Percentiles rank a stretch among this genome's conserved stretches.
Conservation (phyloP, 2,329 filamentous ascomycete species). For the Neonectria ditissima region DNA sequence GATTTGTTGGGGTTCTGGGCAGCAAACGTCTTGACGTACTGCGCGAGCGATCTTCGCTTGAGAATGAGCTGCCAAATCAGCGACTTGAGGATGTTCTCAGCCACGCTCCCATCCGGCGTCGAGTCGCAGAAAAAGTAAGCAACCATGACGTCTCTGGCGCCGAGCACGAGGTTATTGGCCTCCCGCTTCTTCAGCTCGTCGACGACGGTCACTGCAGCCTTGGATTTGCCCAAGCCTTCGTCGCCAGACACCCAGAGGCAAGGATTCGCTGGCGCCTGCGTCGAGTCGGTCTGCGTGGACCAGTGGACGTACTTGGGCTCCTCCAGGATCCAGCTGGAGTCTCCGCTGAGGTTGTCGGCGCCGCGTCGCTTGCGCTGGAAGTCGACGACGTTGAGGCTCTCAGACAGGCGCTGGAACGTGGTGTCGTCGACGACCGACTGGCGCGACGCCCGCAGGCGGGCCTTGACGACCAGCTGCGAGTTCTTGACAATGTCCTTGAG, state of each 20-base stretch:
- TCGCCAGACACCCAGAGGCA: slow-evolving; percentile 25
- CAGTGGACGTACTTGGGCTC: slow-evolving; percentile 15
- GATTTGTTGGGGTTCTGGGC: slow-evolving; percentile 41
- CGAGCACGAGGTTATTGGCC: slow-evolving; percentile 6
- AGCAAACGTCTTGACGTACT: slow-evolving; percentile 52
- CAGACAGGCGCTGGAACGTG: slow-evolving; percentile 20
- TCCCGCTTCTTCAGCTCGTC: slow-evolving; percentile 19
- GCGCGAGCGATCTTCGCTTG: slow-evolving; percentile 50
- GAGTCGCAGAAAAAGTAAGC: slow-evolving; percentile 56
- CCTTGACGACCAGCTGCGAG: slow-evolving; percentile 17
- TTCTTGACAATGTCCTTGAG: slow-evolving; percentile 24
- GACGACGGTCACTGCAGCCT: slow-evolving; percentile 14
- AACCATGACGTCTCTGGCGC: slow-evolving; percentile 43
- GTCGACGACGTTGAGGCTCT: slow-evolving; percentile 18
- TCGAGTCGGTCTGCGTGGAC: slow-evolving; percentile 2
- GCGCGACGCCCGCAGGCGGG: slow-evolving; percentile 17
- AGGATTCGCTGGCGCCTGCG: slow-evolving; percentile 2
- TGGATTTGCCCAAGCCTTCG: slow-evolving; percentile 18
- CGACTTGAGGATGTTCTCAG: slow-evolving; percentile 55
- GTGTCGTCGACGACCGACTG: slow-evolving; percentile 21
- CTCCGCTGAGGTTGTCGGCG: slow-evolving; percentile 18
- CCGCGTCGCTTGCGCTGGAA: slow-evolving; percentile 14
- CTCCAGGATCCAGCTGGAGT: slow-evolving; percentile 17
- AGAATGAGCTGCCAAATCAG: slow-evolving; percentile 53
- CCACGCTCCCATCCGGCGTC: slow-evolving; percentile 49